These are phyloP conservation scores for Rosa persica DNA, from an alignment of 306 rosid species.

Conservation along the genomic window DNA sequence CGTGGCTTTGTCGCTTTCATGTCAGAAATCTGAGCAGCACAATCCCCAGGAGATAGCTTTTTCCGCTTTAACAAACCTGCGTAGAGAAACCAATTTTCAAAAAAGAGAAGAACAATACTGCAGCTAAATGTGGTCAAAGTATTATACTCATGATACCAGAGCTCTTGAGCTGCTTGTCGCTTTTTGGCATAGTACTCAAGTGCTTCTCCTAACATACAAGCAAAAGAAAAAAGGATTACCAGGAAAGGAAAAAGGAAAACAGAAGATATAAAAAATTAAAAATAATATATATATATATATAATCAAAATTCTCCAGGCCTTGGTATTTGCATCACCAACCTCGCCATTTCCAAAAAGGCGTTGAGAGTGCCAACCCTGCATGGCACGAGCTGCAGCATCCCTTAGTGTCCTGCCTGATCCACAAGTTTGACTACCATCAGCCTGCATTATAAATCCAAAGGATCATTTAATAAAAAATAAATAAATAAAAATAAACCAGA, in stretches of 20 bases:
- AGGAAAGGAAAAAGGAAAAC: neutral
- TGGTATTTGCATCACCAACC: constrained; percentile 64
- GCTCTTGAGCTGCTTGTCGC: constrained; percentile 67
- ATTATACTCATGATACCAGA: constrained; percentile 45
- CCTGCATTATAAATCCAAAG: constrained; percentile 21
- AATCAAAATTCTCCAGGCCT: constrained; percentile 40
- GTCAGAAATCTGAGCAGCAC: constrained; percentile 50
- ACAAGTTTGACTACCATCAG: constrained; percentile 39
- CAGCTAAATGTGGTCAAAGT: neutral
- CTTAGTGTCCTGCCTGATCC: constrained; percentile 77
- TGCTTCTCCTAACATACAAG: constrained; percentile 9
- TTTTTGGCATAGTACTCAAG: constrained; percentile 32
- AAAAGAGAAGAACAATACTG: constrained; percentile 28
- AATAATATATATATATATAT: neutral
- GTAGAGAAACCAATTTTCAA: constrained; percentile 22
- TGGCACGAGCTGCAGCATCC: constrained; percentile 83
- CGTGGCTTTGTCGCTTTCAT: constrained; percentile 63
- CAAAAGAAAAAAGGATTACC: neutral
- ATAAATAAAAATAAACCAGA: neutral
- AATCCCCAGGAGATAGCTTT: constrained; percentile 53
- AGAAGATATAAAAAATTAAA: neutral
- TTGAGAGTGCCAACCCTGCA: constrained; percentile 87
- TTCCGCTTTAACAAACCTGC: constrained; percentile 63
- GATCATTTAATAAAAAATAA: constrained; percentile 1
- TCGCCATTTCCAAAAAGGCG: constrained; percentile 72